These are phyloP conservation scores for Cladosporium sphaerospermum DNA, from an alignment of 2,329 filamentous ascomycete genomes.

Conservation along the genomic window DNA sequence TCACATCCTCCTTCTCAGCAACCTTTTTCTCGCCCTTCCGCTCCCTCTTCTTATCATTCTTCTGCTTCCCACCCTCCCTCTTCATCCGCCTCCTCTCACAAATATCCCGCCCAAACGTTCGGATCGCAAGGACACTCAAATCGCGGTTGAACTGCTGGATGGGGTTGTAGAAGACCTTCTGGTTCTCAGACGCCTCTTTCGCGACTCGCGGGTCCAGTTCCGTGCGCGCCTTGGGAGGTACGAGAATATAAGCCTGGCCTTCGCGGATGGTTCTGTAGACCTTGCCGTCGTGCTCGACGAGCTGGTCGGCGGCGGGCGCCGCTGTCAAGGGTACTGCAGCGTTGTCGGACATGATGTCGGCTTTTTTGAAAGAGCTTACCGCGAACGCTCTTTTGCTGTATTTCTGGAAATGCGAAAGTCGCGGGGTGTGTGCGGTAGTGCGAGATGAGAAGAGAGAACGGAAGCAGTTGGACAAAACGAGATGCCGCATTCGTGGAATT, in stretches of 20 bases:
- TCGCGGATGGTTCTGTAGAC: constrained; percentile 54
- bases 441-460: not conserved
- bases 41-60: constrained; percentile 27
- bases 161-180: constrained; percentile 93
- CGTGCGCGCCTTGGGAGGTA: constrained; percentile 48
- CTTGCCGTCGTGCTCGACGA: constrained; percentile 29
- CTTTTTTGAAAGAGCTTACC: not conserved
- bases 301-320: constrained; percentile 25
- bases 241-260: constrained; percentile 61
- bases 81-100: constrained; percentile 21
- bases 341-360: constrained; percentile 8
- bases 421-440: not conserved
- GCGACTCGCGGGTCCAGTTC: constrained; percentile 43
- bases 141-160: constrained; percentile 99
- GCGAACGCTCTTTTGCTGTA: not conserved
- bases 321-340: constrained; percentile 17
- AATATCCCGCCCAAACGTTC: constrained; percentile 70
- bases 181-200: constrained; percentile 32
- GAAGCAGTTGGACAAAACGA: not conserved
- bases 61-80: constrained; percentile 30
- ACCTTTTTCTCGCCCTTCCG: constrained; percentile 28
- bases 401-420: not conserved
- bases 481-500: not conserved
- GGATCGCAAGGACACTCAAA: constrained; percentile 85
- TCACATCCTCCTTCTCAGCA: constrained; percentile 11